These are phyloP conservation scores for Spiromastix sp. DNA, from an alignment of 2,329 filamentous ascomycete genomes.

Conservation along the genomic window DNA sequence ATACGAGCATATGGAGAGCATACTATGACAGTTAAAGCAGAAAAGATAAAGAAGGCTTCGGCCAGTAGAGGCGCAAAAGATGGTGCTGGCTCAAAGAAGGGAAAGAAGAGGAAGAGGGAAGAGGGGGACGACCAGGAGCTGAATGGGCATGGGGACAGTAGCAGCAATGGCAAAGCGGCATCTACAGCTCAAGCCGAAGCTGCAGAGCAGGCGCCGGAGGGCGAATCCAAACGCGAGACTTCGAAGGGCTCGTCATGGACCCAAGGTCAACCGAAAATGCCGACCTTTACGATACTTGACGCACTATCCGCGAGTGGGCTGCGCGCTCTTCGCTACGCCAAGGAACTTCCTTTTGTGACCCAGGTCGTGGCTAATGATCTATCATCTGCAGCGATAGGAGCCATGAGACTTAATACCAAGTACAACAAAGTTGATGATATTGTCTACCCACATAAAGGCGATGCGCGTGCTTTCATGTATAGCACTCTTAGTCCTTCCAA, in stretches of 20 bases:
- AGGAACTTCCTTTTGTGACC: conserved; percentile 78
- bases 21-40: conserved; percentile 42
- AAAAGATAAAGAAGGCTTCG: conserved; percentile 33
- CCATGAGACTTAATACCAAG: conserved; percentile 73
- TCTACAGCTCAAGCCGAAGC: neutral
- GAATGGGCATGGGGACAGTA: no score
- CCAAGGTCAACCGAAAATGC: conserved; percentile 21
- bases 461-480: conserved; percentile 91
- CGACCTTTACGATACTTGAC: conserved; percentile 75
- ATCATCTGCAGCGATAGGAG: conserved; percentile 62
- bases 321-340: conserved; percentile 79
- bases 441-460: conserved; percentile 64
- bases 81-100: conserved; percentile 17
- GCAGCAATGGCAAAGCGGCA: no score
- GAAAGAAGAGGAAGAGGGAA: conserved; percentile 30
- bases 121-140: conserved; percentile 8
- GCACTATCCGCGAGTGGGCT: conserved; percentile 90
- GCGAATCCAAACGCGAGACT: conserved; percentile 2
- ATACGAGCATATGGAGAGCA: conserved; percentile 83
- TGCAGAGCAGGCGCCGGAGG: conserved; percentile 4
- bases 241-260: conserved; percentile 4
- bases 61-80: conserved; percentile 24
- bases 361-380: conserved; percentile 84
- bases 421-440: conserved; percentile 67
- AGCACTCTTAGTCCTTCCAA: conserved; percentile 40